These are phyloP conservation scores for Penicillium janthinellum DNA, from an alignment of 2,329 filamentous ascomycete genomes.

Conservation along the genomic window DNA sequence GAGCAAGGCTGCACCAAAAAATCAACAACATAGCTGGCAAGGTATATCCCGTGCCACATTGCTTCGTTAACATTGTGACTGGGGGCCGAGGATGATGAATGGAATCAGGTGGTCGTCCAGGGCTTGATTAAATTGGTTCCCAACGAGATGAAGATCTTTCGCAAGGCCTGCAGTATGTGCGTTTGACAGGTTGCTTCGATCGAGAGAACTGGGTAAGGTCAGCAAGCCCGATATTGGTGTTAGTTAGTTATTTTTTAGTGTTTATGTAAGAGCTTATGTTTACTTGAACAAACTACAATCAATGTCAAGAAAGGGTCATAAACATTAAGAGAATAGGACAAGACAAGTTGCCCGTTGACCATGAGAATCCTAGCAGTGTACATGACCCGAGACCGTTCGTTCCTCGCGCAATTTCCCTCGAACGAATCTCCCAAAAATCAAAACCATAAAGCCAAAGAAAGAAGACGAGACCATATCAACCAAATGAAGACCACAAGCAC, in stretches of 20 bases:
- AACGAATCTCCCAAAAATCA: constrained; percentile 9
- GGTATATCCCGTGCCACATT: background rate
- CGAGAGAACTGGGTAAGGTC: too few species aligned
- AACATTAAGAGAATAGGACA: background rate
- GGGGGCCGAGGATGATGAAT: background rate
- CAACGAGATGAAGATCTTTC: background rate
- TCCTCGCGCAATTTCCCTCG: constrained; percentile 23
- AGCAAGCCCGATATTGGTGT: too few species aligned
- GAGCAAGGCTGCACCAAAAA: background rate
- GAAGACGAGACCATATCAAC: constrained; percentile 6
- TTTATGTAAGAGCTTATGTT: too few species aligned
- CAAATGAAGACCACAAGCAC: constrained; percentile 11
- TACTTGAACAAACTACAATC: too few species aligned
- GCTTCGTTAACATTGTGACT: background rate
- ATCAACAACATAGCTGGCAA: background rate
- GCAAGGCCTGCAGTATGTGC: too few species aligned
- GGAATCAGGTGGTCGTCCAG: background rate
- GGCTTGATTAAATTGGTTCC: background rate
- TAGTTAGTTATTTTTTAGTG: too few species aligned
- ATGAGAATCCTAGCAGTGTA: constrained; percentile 3
- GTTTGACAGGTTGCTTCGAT: too few species aligned
- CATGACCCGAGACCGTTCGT: constrained; percentile 16
- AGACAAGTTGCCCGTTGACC: constrained; percentile 6
- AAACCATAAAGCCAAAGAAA: background rate
- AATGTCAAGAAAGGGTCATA: background rate